Percentiles rank a stretch among this genome's conserved stretches.
These are phyloP conservation scores for Serendipita indica DNA, from an alignment of 768 basidiomycete genomes.

Conservation along the genomic window DNA sequence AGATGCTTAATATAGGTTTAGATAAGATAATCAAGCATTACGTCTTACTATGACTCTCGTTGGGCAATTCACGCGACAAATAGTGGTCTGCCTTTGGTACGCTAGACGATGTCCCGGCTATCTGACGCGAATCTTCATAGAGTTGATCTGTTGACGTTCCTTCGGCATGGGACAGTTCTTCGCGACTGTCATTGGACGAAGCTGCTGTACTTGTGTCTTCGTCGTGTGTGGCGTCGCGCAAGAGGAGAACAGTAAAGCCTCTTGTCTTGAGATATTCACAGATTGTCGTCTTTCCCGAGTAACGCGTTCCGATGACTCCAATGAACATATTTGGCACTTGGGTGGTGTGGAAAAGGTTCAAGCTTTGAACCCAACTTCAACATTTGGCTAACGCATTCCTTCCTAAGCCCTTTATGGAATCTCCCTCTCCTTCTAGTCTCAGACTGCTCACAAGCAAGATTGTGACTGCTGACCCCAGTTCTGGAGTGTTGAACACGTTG, in stretches of 20 bases:
- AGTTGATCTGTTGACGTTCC: too few relatives aligned
- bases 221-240: constrained; percentile 18
- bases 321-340: constrained; percentile 24
- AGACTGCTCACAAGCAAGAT: background rate
- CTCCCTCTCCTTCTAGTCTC: too few relatives aligned
- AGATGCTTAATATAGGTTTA: background rate
- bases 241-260: constrained; percentile 39
- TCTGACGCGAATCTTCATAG: too few relatives aligned
- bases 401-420: too few relatives aligned
- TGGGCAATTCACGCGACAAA: too few relatives aligned
- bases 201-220: constrained; percentile 11
- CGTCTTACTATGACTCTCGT: too few relatives aligned
- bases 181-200: background rate
- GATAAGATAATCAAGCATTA: constrained; percentile 13
- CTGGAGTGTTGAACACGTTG: background rate
- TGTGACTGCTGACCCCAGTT: background rate
- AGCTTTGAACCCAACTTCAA: background rate
- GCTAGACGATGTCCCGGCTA: too few relatives aligned
- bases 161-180: constrained; percentile 3
- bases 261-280: constrained; percentile 45
- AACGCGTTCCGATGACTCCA: constrained; percentile 25
- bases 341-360: background rate
- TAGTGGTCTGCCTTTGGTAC: too few relatives aligned
- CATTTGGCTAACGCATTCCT: too few relatives aligned
- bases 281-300: constrained; percentile 35